These are phyloP conservation scores for Podospora appendiculata DNA, from an alignment of 495 filamentous ascomycete genomes.

Conservation along the genomic window DNA sequence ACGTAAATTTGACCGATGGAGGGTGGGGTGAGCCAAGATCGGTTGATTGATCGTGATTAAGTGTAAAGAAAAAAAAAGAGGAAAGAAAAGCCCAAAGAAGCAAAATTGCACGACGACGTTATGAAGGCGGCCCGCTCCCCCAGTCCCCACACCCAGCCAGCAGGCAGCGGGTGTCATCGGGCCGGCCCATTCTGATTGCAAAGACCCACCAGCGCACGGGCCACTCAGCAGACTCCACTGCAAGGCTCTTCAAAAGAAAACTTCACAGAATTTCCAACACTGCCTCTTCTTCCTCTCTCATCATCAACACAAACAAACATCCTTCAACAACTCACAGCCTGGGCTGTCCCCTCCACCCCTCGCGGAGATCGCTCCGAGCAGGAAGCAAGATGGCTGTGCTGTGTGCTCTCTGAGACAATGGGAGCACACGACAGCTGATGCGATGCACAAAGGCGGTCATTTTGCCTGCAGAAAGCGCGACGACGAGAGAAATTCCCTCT, in stretches of 20 bases:
- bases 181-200: too few species aligned
- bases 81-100: constrained; percentile 2
- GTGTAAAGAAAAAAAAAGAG: constrained; percentile 29
- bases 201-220: not conserved
- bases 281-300: not conserved
- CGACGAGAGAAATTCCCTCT: too few species aligned
- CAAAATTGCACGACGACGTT: not conserved
- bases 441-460: too few species aligned
- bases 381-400: too few species aligned
- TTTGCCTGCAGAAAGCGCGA: too few species aligned
- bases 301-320: not conserved
- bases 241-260: not conserved
- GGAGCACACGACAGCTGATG: too few species aligned
- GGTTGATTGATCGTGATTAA: constrained; percentile 48
- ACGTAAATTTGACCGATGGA: constrained; percentile 46
- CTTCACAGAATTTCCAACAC: not conserved
- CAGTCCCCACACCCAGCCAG: too few species aligned
- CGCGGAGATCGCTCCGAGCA: too few species aligned
- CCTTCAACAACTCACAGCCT: too few species aligned
- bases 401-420: too few species aligned
- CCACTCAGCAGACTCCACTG: not conserved
- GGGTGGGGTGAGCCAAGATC: constrained; percentile 31
- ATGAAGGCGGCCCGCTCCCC: not conserved
- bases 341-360: too few species aligned
- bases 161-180: constrained; percentile 3